Base-by-base conservation (phyloP, 2,329 filamentous ascomycete species). In the Raffaelea arxii region DNA sequence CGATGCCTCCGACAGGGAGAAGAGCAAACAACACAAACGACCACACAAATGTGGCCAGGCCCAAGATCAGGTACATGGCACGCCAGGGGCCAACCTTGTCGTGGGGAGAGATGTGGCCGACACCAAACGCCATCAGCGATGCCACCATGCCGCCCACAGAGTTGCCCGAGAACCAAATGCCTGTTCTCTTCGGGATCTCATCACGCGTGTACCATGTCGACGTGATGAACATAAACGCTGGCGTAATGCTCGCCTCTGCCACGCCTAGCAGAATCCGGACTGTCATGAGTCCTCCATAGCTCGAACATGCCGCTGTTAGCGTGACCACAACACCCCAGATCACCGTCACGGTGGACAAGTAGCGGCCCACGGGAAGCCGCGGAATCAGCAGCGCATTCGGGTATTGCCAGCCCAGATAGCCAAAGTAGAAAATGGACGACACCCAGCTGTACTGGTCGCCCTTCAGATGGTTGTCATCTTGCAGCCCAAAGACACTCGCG, bases 201-300 rank as follows among this genome's bases (percentile, higher is more conserved):
- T 75, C 71, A 27, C 74, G 71, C 0, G 71, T 75, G 52, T 77
- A 78, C 72, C 71, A 77, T 4, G 71, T 74, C 1, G 68, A 69
- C 0, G 72, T 77, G 46, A 78, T 65, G 53, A 45, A 45, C 63
- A 78, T 74, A 53, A 78, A 73, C 0, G 67, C 69, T 0, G 77
- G 77, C 0, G 69, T 71, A 42, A 77, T 69, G 4, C 69, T 71
- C 2, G 75, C 74, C 55, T 80, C 77, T 1, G 70, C 70, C 12
- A 72, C 65, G 5, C 77, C 77, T 0, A 78, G 64, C 3, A 79
- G 58, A 54, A 79, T 72, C 0, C 77, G 68, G 10, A 70, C 62
- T 0, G 65, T 60, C n/a, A 77, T 56, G 1, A 80, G 62, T 0
- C 71, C 70, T 4, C 60, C 67, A 46, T 49, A 54, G 40, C 40